Evolutionary conservation across 164 flowering plant species (phyloP).

Genomic region (Stephania japonica): DNA sequence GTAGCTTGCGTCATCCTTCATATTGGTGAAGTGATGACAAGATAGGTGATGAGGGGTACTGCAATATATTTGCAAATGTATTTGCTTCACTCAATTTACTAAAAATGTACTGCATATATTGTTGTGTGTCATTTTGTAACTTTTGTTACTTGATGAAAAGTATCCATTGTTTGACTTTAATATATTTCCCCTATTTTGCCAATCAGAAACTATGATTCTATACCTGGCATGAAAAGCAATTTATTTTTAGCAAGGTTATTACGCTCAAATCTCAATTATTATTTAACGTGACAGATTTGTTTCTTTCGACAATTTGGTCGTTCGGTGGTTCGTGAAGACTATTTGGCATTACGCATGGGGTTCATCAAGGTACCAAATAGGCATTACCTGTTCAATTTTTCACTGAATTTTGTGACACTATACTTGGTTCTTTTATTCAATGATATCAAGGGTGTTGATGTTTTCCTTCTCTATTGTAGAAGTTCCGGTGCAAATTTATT

Average conservation of each 20-base stretch:
- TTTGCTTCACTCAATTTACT: neutral
- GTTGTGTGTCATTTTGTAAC: neutral
- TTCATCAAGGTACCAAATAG: slow-evolving; percentile 62
- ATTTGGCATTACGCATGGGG: slow-evolving; percentile 82
- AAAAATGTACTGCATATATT: neutral
- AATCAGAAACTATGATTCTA: neutral
- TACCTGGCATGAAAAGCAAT: too few species aligned
- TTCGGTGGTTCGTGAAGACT: slow-evolving; percentile 85
- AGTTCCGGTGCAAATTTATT: neutral
- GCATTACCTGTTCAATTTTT: neutral
- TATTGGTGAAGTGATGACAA: neutral
- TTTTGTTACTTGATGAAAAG: neutral
- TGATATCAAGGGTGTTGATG: neutral
- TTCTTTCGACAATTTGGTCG: slow-evolving; percentile 93
- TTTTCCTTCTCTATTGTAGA: neutral
- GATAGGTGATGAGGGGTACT: neutral
- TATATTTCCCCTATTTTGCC: neutral
- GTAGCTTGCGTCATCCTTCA: neutral
- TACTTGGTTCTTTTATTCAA: neutral
- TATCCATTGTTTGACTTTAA: neutral
- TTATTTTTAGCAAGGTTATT: neutral
- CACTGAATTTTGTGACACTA: neutral
- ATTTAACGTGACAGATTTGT: slow-evolving; percentile 52
- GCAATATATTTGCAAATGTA: neutral
- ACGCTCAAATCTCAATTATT: slow-evolving; percentile 1